Evolutionary conservation across 495 filamentous ascomycete species (phyloP).

Genomic region (Platismatia glauca): DNA sequence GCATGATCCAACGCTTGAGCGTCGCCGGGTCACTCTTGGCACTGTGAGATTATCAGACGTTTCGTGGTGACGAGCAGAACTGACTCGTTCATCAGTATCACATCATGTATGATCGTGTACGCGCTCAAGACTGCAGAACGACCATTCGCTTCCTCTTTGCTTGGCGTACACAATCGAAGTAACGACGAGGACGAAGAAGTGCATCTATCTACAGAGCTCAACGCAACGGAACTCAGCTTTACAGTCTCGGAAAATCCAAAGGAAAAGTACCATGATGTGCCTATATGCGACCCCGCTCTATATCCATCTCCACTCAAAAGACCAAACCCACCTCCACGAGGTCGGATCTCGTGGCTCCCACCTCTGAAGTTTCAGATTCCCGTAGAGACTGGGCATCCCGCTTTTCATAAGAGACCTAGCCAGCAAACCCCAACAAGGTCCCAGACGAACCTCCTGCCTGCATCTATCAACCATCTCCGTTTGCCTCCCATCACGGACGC

Average conservation of each 20-base stretch:
- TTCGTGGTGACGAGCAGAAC: not conserved
- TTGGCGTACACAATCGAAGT: constrained; percentile 2
- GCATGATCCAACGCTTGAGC: constrained; percentile 12
- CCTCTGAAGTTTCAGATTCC: constrained; percentile 15
- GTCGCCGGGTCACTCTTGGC: constrained; percentile 14
- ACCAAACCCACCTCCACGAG: constrained; percentile 9
- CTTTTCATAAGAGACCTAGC: constrained; percentile 1
- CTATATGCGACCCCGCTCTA: constrained; percentile 1
- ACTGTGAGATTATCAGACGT: not conserved
- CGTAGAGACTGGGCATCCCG: not conserved
- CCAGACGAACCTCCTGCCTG: constrained; percentile 1
- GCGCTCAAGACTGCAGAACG: constrained; percentile 6
- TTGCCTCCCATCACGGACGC: not conserved
- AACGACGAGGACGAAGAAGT: constrained; percentile 3
- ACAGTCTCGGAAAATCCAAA: not conserved
- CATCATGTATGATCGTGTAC: constrained; percentile 8
- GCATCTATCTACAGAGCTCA: constrained; percentile 15
- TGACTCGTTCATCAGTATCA: constrained; percentile 1
- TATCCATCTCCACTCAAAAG: not conserved
- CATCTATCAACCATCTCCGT: not conserved
- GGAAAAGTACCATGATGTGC: constrained; percentile 10
- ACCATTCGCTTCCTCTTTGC: constrained; percentile 17
- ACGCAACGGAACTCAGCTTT: constrained; percentile 1
- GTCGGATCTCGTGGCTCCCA: constrained; percentile 18
- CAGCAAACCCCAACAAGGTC: not conserved